Percentiles rank a stretch among this genome's conserved stretches.
Conservation (phyloP, 2,329 filamentous ascomycete species). For the Truncatella angustata region DNA sequence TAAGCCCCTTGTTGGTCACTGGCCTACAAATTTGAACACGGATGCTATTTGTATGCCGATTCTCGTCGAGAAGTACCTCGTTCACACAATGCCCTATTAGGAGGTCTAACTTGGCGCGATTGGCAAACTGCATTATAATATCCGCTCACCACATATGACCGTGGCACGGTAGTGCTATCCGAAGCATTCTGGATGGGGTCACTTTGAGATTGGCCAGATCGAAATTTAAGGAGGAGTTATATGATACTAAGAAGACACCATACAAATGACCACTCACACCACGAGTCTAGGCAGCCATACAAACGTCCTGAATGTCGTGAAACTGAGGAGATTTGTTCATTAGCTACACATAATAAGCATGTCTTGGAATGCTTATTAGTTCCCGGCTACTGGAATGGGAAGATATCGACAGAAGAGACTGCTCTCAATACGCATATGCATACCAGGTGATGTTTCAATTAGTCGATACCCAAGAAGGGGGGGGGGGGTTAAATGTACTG, state of each 20-base stretch:
- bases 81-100: neutral
- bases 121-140: neutral
- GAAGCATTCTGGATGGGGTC: neutral
- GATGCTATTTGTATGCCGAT: neutral
- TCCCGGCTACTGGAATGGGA: too few relatives aligned
- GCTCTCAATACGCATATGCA: too few relatives aligned
- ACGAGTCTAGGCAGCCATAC: neutral
- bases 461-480: too few relatives aligned
- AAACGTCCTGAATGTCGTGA: neutral
- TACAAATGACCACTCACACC: neutral
- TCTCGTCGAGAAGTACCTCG: neutral
- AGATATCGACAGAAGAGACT: too few relatives aligned
- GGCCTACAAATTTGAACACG: neutral
- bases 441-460: too few relatives aligned
- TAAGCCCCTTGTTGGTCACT: neutral
- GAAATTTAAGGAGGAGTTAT: neutral
- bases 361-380: too few relatives aligned
- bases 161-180: neutral
- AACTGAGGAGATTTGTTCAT: too few relatives aligned
- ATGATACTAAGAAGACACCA: conserved; percentile 1
- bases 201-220: neutral
- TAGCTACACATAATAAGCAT: too few relatives aligned
- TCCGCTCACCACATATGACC: neutral
- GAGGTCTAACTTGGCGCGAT: neutral
- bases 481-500: too few relatives aligned